Evolutionary conservation across 805 yeast species (phyloP).

Genomic region (Torulaspora franciscae): DNA sequence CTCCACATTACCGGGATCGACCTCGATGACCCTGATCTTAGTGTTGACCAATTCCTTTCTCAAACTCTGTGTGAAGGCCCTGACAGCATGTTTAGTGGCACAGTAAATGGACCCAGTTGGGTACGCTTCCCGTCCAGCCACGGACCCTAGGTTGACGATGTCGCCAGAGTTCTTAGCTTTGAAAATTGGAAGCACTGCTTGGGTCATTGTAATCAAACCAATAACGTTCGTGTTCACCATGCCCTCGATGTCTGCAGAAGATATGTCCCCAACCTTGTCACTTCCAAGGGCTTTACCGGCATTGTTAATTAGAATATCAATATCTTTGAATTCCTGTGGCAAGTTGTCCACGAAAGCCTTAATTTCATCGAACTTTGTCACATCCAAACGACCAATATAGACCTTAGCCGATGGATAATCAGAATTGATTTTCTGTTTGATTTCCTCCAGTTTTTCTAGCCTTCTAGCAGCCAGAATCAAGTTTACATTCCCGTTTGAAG

Average conservation of each 20-base stretch:
- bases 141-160: conserved; percentile 69
- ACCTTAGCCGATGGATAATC: conserved; percentile 48
- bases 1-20: conserved; percentile 67
- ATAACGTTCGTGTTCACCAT: conserved; percentile 86
- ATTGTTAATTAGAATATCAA: conserved; percentile 65
- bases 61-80: conserved; percentile 63
- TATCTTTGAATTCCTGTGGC: conserved; percentile 56
- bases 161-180: conserved; percentile 67
- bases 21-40: conserved; percentile 57
- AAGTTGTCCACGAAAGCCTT: conserved; percentile 48
- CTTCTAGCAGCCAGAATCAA: conserved; percentile 78
- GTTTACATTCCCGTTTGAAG: conserved; percentile 64
- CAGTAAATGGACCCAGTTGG: conserved; percentile 78
- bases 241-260: conserved; percentile 55
- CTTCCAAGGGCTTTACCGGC: conserved; percentile 80
- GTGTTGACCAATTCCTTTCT: conserved; percentile 74
- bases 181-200: conserved; percentile 67
- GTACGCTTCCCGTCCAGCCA: conserved; percentile 75
- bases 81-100: conserved; percentile 68
- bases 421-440: conserved; percentile 44
- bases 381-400: conserved; percentile 49
- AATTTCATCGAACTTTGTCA: conserved; percentile 48
- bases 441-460: conserved; percentile 49
- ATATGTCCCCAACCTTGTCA: conserved; percentile 68
- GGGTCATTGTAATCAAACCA: conserved; percentile 80